A percentile compares a stretch with the other conserved stretches of the same genome.
phyloP scores from a whole-genome alignment of 345 rosid genomes.

The Hevea brasiliensis region DNA sequence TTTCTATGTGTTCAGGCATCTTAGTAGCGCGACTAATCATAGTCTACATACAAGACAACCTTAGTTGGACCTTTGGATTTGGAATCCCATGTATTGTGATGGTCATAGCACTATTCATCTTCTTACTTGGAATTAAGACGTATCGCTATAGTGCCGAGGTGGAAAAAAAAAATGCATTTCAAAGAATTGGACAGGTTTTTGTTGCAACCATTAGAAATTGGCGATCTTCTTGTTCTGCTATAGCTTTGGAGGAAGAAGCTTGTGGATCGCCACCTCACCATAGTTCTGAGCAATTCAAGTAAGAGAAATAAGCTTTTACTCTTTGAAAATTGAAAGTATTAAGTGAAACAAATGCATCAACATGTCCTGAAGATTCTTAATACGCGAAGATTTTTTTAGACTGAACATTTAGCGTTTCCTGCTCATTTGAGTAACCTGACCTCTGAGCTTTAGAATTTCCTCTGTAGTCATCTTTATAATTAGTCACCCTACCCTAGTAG shows the following conservation, averaged over 20 bases:
- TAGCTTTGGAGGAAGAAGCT: neutral
- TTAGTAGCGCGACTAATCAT: constrained; percentile 1
- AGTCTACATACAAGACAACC: constrained; percentile 29
- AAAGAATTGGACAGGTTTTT: neutral
- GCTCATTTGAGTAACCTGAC: too few relatives aligned
- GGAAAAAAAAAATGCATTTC: neutral
- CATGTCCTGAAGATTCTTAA: neutral
- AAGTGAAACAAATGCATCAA: neutral
- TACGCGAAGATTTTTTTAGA: too few relatives aligned
- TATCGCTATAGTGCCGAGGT: constrained; percentile 2
- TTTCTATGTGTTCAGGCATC: constrained; percentile 17
- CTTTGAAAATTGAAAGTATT: neutral
- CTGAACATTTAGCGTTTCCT: too few relatives aligned
- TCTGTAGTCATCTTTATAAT: too few relatives aligned
- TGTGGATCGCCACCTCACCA: neutral
- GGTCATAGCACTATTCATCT: constrained; percentile 16
- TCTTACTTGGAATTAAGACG: constrained; percentile 21
- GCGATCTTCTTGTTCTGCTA: neutral
- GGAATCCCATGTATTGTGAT: constrained; percentile 30
- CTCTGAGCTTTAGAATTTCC: too few relatives aligned
- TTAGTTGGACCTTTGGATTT: constrained; percentile 28
- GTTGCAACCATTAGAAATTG: neutral
- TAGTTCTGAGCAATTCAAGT: neutral
- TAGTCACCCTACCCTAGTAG: too few relatives aligned
- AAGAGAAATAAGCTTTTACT: neutral